Base-by-base conservation (phyloP, 2,329 filamentous ascomycete species). In the Ramularia endophylla region DNA sequence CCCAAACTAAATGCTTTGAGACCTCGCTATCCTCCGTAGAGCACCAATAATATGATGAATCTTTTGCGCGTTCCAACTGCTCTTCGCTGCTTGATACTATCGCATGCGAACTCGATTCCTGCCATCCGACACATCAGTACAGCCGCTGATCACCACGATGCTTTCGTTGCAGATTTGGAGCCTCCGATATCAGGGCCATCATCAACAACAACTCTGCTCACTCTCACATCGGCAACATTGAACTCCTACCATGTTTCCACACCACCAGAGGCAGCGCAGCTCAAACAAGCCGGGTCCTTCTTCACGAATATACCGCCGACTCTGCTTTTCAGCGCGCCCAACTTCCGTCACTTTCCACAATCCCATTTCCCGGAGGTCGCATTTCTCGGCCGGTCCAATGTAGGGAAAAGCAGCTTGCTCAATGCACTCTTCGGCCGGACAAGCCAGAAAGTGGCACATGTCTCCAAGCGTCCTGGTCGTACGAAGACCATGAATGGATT, bases 311-410 rank as follows among this genome's bases (percentile, higher is more conserved):
- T 72, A 36, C 68, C 67, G 0, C 76, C 72, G 5, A 58, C 64
- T n/a, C 72, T 80, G 48, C 67, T 83, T 41, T 82, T 75, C 70
- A 77, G 74, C 3, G 71, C 74, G 5, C 67, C 70, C 12, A 70
- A 75, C 43, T 85, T 85, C 63, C 76, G 75, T 50, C 65, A 67
- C 3, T 75, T 82, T 44, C 74, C 77, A 6, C 64, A 68, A 41
- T 71, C 69, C 1, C 57, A 68, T 1, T 64, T 74, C 20, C 77
- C 78, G 1, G 78, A 83, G 65, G 72, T 83, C 11, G 77, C 75
- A 29, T 83, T 87, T 56, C 68, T 86, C 3, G 82, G 82, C 13
- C 73, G 82, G 34, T 80, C 75, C 28, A 87, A 87, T 55, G 81
- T 83, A 5, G 82, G 82, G 39, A 86, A 87, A 63, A 79, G 74